phyloP scores from a whole-genome alignment of 495 filamentous ascomycete species.

The Penicillium pancosmium region DNA sequence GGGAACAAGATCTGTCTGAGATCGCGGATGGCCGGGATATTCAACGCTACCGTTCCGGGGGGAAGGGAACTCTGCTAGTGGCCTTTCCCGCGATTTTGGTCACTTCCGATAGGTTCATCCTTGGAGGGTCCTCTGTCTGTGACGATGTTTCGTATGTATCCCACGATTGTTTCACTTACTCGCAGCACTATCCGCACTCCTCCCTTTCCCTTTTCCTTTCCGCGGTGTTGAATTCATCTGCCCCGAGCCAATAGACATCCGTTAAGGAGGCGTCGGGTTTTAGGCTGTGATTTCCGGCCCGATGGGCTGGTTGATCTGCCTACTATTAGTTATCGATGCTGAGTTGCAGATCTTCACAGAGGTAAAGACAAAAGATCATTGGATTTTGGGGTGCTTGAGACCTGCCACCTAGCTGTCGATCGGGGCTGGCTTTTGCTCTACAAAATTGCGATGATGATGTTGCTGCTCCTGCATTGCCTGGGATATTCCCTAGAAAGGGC shows the following conservation, averaged over 20 bases:
- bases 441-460: background rate
- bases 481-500: conserved; percentile 1
- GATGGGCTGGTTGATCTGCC: background rate
- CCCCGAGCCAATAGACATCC: background rate
- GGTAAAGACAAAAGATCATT: background rate
- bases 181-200: background rate
- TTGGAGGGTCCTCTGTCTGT: background rate
- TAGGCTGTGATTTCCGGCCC: background rate
- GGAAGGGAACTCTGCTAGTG: background rate
- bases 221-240: background rate
- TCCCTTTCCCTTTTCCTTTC: background rate
- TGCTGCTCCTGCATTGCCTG: background rate
- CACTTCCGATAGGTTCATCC: background rate
- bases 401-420: too few species aligned
- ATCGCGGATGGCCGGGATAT: background rate
- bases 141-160: conserved; percentile 10
- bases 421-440: too few species aligned
- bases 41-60: background rate
- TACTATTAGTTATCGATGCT: background rate
- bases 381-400: too few species aligned
- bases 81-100: background rate
- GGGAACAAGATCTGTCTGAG: background rate
- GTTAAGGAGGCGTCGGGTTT: background rate
- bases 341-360: background rate
- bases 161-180: background rate